Percentiles rank a stretch among this genome's conserved stretches.
Evolutionary conservation across 192 early-diverging fungal species (phyloP).

Genomic region (Kickxella alabastrina): DNA sequence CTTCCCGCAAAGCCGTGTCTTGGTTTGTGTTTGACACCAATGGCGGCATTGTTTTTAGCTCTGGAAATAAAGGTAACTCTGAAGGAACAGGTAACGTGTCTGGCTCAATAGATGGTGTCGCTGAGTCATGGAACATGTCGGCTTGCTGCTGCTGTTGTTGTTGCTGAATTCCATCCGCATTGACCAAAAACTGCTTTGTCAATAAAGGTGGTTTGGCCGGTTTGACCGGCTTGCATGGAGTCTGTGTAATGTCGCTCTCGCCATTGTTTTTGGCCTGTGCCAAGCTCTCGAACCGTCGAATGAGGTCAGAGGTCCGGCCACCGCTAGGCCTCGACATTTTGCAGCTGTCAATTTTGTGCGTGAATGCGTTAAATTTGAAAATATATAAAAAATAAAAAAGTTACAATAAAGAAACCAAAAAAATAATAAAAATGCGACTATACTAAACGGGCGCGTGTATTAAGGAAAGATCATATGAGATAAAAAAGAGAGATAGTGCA

Average conservation of each 20-base stretch:
- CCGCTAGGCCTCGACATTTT: conserved; percentile 15
- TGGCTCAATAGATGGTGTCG: no score
- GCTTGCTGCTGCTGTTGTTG: no score
- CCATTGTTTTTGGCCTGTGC: conserved; percentile 14
- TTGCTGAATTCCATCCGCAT: no score
- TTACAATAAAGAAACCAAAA: not conserved
- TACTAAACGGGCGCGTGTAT: not conserved
- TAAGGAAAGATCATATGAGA: no score
- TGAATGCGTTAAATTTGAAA: no score
- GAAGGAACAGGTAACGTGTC: no score
- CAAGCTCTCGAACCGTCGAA: conserved; percentile 37
- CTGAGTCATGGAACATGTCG: no score
- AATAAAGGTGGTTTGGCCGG: conserved; percentile 7
- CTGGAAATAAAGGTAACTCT: no score
- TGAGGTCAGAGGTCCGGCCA: conserved; percentile 40
- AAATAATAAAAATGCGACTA: not conserved
- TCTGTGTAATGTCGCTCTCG: not conserved
- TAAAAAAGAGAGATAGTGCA: no score
- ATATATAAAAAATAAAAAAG: conserved; percentile 1
- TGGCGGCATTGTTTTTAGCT: no score
- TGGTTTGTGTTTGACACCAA: no score
- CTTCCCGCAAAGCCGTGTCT: no score
- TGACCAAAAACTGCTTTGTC: conserved; percentile 22
- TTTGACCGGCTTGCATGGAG: not conserved
- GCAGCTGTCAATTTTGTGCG: not conserved